Evolutionary conservation across 2,329 filamentous ascomycete species (phyloP).

Genomic region (Penicillium sp.): DNA sequence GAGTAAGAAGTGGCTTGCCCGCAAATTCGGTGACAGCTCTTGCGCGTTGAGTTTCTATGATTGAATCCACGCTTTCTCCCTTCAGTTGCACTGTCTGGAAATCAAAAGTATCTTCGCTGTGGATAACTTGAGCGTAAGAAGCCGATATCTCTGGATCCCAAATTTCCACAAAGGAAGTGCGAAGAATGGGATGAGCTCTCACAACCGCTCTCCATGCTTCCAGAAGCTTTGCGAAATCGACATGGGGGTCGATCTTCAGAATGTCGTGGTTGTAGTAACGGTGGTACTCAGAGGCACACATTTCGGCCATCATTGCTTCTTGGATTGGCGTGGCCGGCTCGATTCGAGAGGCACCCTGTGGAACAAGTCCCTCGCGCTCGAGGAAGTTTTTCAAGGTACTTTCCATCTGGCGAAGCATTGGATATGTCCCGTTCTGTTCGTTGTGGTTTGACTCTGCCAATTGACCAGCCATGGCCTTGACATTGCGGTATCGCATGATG

Average conservation of each 20-base stretch:
- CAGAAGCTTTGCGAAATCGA: slow-evolving; percentile 58
- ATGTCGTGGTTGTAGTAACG: slow-evolving; percentile 87
- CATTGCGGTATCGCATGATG: slow-evolving; percentile 71
- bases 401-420: slow-evolving; percentile 20
- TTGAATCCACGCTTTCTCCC: slow-evolving; percentile 20
- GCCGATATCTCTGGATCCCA: slow-evolving; percentile 57
- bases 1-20: slow-evolving; percentile 29
- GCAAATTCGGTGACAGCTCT: slow-evolving; percentile 6
- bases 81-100: slow-evolving; percentile 31
- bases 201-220: slow-evolving; percentile 63
- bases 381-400: slow-evolving; percentile 42
- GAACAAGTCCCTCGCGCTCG: slow-evolving; percentile 30
- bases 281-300: slow-evolving; percentile 69
- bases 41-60: slow-evolving; percentile 20
- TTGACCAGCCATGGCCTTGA: slow-evolving; percentile 57
- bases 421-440: slow-evolving; percentile 21
- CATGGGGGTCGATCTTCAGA: slow-evolving; percentile 56
- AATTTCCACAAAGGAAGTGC: slow-evolving; percentile 69
- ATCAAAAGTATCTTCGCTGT: slow-evolving; percentile 27
- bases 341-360: slow-evolving; percentile 54
- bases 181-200: slow-evolving; percentile 64
- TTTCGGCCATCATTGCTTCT: slow-evolving; percentile 80
- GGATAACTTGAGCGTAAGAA: slow-evolving; percentile 58
- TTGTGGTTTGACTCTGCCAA: slow-evolving; percentile 19
- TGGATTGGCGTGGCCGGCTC: slow-evolving; percentile 80